Evolutionary conservation across 495 filamentous ascomycete species (phyloP).

Genomic region (Neurospora sublineolata): DNA sequence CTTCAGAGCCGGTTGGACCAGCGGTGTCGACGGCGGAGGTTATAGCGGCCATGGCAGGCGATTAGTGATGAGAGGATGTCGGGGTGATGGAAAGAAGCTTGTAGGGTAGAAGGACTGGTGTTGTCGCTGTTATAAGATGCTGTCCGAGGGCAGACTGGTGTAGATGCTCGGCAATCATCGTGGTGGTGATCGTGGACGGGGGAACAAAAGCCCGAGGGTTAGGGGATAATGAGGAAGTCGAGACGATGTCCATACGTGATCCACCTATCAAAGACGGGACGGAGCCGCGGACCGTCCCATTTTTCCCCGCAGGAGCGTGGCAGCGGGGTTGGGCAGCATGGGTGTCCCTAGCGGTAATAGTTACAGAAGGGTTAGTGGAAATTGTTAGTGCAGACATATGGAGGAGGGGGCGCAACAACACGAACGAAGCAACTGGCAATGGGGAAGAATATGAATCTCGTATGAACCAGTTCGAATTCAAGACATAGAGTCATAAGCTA

Average conservation of each 20-base stretch:
- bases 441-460: too few species aligned
- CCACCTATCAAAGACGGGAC: neutral
- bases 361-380: neutral
- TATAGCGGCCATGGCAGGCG: slow-evolving; percentile 13
- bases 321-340: neutral
- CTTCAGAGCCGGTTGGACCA: neutral
- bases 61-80: neutral
- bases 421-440: too few species aligned
- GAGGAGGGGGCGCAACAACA: too few species aligned
- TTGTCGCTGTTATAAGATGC: neutral
- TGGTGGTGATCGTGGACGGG: neutral
- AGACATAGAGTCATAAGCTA: neutral
- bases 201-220: neutral
- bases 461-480: neutral
- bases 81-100: neutral
- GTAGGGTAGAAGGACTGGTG: neutral
- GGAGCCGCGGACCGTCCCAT: neutral
- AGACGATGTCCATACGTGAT: neutral
- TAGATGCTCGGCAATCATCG: neutral
- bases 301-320: neutral
- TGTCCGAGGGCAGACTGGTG: neutral
- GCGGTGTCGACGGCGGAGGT: neutral
- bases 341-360: neutral
- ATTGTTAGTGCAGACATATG: neutral
- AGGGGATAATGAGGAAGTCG: neutral